Percentiles rank a stretch among this genome's conserved stretches.
Conservation (phyloP, 2,329 filamentous ascomycete species). For the Penicillium corylophilum region DNA sequence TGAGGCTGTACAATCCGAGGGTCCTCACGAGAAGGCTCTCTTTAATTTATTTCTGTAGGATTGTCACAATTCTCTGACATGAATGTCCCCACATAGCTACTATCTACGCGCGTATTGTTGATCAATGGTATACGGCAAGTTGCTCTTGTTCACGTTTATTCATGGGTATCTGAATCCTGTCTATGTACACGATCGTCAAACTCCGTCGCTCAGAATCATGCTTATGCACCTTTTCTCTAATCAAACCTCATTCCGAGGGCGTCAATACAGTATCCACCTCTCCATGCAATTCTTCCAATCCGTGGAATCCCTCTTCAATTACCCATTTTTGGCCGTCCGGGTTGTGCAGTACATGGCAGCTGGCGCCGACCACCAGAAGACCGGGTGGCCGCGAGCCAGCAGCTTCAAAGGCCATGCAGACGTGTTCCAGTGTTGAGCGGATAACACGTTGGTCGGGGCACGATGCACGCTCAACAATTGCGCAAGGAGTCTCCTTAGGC, state of each 20-base stretch:
- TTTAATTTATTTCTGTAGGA: too few species aligned
- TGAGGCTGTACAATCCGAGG: too few species aligned
- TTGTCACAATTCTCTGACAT: background rate
- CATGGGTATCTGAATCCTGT: constrained; percentile 22
- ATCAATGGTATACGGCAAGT: background rate
- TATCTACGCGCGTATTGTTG: background rate
- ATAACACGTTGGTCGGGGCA: constrained; percentile 94
- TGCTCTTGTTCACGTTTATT: background rate
- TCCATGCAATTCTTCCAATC: constrained; percentile 58
- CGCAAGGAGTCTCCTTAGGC: constrained; percentile 79
- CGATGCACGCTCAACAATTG: constrained; percentile 88
- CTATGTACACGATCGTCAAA: too few species aligned
- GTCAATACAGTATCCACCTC: constrained; percentile 20
- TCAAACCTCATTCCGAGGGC: constrained; percentile 10
- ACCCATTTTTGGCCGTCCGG: constrained; percentile 67
- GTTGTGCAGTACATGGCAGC: constrained; percentile 74
- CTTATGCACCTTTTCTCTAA: constrained; percentile 8
- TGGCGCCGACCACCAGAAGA: constrained; percentile 77
- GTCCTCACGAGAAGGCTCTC: too few species aligned
- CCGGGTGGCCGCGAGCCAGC: constrained; percentile 89
- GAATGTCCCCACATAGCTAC: background rate
- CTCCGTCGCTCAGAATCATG: too few species aligned
- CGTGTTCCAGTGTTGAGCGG: constrained; percentile 75
- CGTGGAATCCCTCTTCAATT: constrained; percentile 83
- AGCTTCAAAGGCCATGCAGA: constrained; percentile 79